Evolutionary conservation across 2,329 filamentous ascomycete species (phyloP), one percentile per base, ranked within the genome.

Genomic region (Arthroderma uncinatum): DNA sequence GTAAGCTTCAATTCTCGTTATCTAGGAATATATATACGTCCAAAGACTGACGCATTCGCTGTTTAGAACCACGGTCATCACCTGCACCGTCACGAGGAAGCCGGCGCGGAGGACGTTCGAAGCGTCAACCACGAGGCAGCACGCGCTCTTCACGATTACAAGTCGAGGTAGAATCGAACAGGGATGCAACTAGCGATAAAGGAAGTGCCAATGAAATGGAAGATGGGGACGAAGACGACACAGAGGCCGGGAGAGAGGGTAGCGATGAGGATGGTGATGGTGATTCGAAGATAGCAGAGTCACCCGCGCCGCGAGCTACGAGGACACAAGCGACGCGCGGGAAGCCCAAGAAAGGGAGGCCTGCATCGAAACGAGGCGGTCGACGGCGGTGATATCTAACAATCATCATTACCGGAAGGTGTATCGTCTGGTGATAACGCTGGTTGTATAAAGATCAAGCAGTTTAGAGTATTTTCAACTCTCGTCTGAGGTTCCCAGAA

Each of bases 11-110:
- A 55, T 19, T 36, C n/a, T 14, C 56, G 10, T 55, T 40, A 53
- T 33, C 30, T 52, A 28, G 28, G n/a, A n/a, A n/a, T n/a, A n/a
- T n/a, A n/a, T n/a, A n/a, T n/a, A n/a, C n/a, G n/a, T 4, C 28
- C 36, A 6, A 55, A 2, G 6, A 14, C 40, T 47, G 40, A 47
- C 40, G 21, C 25, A 5, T n/a, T 19, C 8, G 19, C 14, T 6
- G 12, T 37, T 7, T 14, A 75, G 74, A 76, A 62, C 68, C 70
- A 4, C 69, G 69, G 33, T 74, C 73, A 34, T 75, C 73, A 9
- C 72, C 74, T 9, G 73, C 66, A 36, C 73, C 73, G 0, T 69
- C 70, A 25, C 70, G 71, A 64, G 71, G 70, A 44, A 67, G 69
- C 52, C 71, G 70, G 39, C 59, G 61, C 54, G 61, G 66, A 30